Evolutionary conservation across 257 asterid genomes (phyloP).

Genomic region (Nicotiana tomentosiformis): DNA sequence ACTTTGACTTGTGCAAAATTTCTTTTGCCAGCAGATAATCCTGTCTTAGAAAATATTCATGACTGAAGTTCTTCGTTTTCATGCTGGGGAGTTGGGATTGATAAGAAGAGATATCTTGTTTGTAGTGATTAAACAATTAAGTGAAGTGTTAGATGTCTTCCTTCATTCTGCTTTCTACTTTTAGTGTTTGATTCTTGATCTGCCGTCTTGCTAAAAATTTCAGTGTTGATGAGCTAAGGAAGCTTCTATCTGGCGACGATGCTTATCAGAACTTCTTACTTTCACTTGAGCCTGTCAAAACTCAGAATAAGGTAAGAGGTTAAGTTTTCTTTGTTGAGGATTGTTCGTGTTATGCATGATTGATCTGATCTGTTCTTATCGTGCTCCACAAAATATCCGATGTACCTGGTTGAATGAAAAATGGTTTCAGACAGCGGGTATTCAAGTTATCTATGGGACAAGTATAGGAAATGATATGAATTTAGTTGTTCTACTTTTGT

Average conservation of each 20-base stretch:
- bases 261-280: conserved; percentile 65
- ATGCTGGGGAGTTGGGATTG: not conserved
- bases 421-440: not conserved
- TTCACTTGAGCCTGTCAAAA: conserved; percentile 83
- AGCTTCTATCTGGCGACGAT: conserved; percentile 75
- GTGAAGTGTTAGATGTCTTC: not conserved
- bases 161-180: not conserved
- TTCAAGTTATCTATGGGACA: not conserved
- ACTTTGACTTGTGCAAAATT: not conserved
- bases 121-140: not conserved
- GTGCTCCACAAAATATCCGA: not conserved
- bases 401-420: not conserved
- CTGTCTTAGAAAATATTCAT: not conserved
- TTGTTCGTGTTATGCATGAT: not conserved
- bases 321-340: not conserved
- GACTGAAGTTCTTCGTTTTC: not conserved
- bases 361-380: not conserved
- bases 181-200: not conserved
- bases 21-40: not conserved
- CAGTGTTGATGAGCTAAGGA: conserved; percentile 83
- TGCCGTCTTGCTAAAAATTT: not conserved
- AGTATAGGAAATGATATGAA: not conserved
- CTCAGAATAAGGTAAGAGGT: conserved; percentile 72
- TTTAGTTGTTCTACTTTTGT: not conserved
- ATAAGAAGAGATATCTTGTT: not conserved